Base-by-base conservation (phyloP, 2,329 filamentous ascomycete genomes). In the Penicillium sp. region DNA sequence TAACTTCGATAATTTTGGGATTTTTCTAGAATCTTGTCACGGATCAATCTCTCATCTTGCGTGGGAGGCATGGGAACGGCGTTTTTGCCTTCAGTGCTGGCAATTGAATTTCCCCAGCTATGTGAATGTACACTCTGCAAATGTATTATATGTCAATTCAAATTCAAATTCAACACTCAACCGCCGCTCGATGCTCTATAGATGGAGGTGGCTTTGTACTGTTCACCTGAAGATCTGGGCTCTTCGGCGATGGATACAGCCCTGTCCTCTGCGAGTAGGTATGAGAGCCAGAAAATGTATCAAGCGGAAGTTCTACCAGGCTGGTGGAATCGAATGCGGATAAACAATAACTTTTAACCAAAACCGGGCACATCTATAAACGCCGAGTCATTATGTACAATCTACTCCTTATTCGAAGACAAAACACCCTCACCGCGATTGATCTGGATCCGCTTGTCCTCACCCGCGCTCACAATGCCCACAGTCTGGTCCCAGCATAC, bases 371-470 rank as follows among this genome's bases (percentile, higher is more conserved):
- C 67, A 66, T 65, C 68, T 69, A 64, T 65, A 63, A 69, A 73
- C 68, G 66, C 70, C 69, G 61, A 54, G 58, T 58, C 63, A 60
- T 63, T 69, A 69, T 70, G 66, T 63, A 63, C 67, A 71, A 66
- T 61, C 62, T 63, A 64, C 61, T 64, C 55, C 60, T 66, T 69
- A 22, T 50, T 59, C 11, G 73, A 73, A 54, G 70, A 75, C 52
- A 78, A 61, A 54, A 80, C 74, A 33, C 76, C 83, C 62, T 84
- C 82, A 18, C 87, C 88, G 66, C 85, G 83, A 76, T 99, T 97
- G 60, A 99, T 87, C 81, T 99, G 95, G 69, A 99, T 88, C 79
- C 86, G 88, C 80, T 95, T 96, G 73, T 99, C 95, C 83, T 98
- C 93, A 16, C 94, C 92, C 44, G 83, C 92, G 70, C 91, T 96